Evolutionary conservation across 2,329 filamentous ascomycete species (phyloP), one percentile per base, ranked within the genome.

Genomic region (Trichoderma sp.): DNA sequence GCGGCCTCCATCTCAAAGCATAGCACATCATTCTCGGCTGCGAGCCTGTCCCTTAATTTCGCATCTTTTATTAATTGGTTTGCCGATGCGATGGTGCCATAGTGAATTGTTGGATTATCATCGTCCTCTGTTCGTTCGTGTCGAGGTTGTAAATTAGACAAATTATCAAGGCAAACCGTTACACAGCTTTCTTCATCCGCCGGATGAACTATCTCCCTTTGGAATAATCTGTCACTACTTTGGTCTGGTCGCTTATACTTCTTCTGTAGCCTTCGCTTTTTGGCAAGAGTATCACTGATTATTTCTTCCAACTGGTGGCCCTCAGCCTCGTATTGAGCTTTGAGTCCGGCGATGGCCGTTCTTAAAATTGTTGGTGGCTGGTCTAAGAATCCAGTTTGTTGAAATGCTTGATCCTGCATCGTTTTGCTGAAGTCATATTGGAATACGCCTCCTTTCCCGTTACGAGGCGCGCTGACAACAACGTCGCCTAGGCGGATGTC

Each of bases 401-500:
- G 17, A 12, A 78, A 78, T 0, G 2, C 15, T 9, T 74, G 70
- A 3, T 58, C 63, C 23, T 78, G 75, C 0, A 76, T 70, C 0
- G 70, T 58, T 23, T 65, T 34, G 2, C 43, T n/a, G 26, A 53
- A 65, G 6, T 65, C 43, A 3, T 53, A 65, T 5, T 78, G 75
- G 0, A 78, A 62, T 0, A 79, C 77, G 2, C 74, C 73, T 4
- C 75, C 72, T 1, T 72, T 47, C 0, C 72, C 72, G 2, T 69
- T 34, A 0, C n/a, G 3, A 6, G 55, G 53, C 3, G 36, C 23
- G 9, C 62, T 65, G 43, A 65, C 62, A 12, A 65, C 62, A 11
- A 65, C 8, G 12, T 65, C 62, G 13, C 78, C 78, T 0, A 79
- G 75, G 3, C 81, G 78, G 0, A 84, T 78, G 15, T 83, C 80